Percentiles rank a stretch among this genome's conserved stretches.
phyloP scores from a whole-genome alignment of 1,284 basidiomycete species.

The Megacollybia platyphylla region DNA sequence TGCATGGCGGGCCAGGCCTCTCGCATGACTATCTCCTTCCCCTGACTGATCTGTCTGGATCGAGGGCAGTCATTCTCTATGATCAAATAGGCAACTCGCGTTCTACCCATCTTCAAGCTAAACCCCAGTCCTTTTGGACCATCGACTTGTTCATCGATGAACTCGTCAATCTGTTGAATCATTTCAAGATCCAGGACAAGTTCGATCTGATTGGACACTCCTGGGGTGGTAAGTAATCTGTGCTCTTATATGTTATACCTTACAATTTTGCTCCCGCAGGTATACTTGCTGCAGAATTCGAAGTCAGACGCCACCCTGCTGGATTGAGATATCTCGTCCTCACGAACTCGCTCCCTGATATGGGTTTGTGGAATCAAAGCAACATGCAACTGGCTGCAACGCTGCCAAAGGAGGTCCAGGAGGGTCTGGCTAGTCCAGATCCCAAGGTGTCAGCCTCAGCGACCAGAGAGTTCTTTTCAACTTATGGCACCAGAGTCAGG shows the following conservation, averaged over 20 bases:
- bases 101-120: conserved; percentile 29
- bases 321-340: conserved; percentile 29
- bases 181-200: conserved; percentile 21
- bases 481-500: conserved; percentile 13
- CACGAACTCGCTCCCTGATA: conserved; percentile 23
- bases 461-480: conserved; percentile 11
- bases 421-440: conserved; percentile 9
- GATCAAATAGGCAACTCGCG: neutral
- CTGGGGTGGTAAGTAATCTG: too few relatives aligned
- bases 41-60: neutral
- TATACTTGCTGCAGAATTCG: conserved; percentile 24
- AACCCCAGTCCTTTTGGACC: conserved; percentile 27
- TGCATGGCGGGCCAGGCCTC: conserved; percentile 18
- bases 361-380: conserved; percentile 22
- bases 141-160: conserved; percentile 30
- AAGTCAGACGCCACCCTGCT: conserved; percentile 21
- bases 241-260: too few relatives aligned
- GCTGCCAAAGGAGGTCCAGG: conserved; percentile 25
- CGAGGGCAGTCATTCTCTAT: neutral
- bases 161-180: conserved; percentile 26
- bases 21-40: conserved; percentile 11
- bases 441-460: conserved; percentile 11
- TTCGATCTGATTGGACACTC: conserved; percentile 10
- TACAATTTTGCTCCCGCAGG: conserved; percentile 35
- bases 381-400: conserved; percentile 17